phyloP scores from a whole-genome alignment of 129 eudicot species.

The Centella asiatica region DNA sequence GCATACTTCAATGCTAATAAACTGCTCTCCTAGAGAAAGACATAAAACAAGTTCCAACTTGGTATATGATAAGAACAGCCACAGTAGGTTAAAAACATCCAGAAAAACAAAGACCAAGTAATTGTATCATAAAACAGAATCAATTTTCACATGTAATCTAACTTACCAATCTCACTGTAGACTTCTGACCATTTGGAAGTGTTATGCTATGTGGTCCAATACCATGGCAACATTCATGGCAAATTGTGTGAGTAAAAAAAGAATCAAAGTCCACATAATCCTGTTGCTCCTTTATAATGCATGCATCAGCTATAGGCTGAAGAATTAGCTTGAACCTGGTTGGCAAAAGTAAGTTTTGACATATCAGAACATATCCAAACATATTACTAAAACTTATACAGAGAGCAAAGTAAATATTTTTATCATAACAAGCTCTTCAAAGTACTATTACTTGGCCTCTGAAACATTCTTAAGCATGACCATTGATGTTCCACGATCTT shows the following conservation, averaged over 20 bases:
- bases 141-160: neutral
- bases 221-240: slow-evolving; percentile 98
- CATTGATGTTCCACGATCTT: slow-evolving; percentile 94
- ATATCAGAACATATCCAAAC: slow-evolving; percentile 13
- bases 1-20: neutral
- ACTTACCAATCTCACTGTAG: slow-evolving; percentile 93
- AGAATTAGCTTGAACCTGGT: slow-evolving; percentile 92
- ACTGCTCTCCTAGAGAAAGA: neutral
- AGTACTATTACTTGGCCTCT: slow-evolving; percentile 69
- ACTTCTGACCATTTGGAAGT: slow-evolving; percentile 72
- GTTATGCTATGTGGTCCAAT: slow-evolving; percentile 90
- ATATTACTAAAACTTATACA: neutral
- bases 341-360: neutral
- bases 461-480: slow-evolving; percentile 97
- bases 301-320: slow-evolving; percentile 72
- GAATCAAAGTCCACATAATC: slow-evolving; percentile 80
- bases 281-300: slow-evolving; percentile 62
- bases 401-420: neutral
- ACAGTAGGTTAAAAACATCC: neutral
- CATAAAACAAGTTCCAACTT: neutral
- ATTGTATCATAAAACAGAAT: neutral
- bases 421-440: slow-evolving; percentile 18
- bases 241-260: slow-evolving; percentile 93
- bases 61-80: neutral
- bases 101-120: neutral